Percentiles rank a stretch among this genome's conserved stretches.
Conservation (phyloP, 176 grass and related monocot genomes). For the Avena sativa region DNA sequence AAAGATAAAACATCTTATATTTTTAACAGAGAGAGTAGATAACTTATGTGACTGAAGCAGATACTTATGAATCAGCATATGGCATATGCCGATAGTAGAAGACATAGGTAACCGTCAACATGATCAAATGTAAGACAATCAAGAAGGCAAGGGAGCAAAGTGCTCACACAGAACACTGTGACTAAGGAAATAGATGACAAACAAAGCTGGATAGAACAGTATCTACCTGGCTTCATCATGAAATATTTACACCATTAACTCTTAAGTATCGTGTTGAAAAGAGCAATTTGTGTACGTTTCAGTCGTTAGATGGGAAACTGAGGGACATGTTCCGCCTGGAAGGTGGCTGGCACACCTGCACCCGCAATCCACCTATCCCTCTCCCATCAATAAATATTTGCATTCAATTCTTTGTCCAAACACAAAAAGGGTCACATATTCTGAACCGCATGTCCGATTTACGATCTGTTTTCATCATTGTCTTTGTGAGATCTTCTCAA, state of each 20-base stretch:
- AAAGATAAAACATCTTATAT: too few relatives aligned
- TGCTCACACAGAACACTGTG: neutral
- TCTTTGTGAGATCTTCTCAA: neutral
- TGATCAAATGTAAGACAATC: neutral
- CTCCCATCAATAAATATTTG: too few relatives aligned
- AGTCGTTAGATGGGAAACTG: too few relatives aligned
- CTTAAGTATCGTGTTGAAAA: neutral
- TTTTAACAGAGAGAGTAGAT: neutral
- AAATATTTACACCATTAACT: neutral
- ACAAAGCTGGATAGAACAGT: neutral
- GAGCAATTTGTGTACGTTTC: too few relatives aligned
- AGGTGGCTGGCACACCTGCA: too few relatives aligned
- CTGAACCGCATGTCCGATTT: too few relatives aligned
- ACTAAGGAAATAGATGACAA: neutral
- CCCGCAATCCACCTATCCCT: too few relatives aligned
- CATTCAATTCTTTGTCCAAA: neutral
- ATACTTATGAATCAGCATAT: constrained; percentile 15
- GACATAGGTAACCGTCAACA: neutral
- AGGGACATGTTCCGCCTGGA: too few relatives aligned
- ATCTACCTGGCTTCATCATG: neutral
- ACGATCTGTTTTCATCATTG: too few relatives aligned
- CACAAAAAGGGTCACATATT: neutral
- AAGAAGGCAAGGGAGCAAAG: neutral
- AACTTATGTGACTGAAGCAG: constrained; percentile 25
- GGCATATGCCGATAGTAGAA: neutral